Evolutionary conservation across 371 early-diverging fungal species (phyloP), one percentile per base, ranked within the genome.

Genomic region (Syncephalastrum contaminatum): DNA sequence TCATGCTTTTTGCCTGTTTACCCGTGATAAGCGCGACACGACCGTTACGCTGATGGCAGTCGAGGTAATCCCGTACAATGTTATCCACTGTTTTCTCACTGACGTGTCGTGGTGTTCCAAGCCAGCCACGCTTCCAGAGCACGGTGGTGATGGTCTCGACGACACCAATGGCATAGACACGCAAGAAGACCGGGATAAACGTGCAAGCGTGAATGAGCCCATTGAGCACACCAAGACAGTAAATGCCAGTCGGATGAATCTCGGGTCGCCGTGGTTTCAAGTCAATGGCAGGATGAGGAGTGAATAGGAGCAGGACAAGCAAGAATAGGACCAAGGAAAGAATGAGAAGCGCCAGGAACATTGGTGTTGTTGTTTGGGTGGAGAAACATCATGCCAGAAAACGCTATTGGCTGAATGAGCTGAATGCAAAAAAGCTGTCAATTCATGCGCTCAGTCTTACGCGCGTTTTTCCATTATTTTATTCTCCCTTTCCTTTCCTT

Each of bases 121-220:
- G 53, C 2, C 65, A 20, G 2, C 61, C 68, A 10, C 75, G 55
- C 30, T 62, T 60, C 44, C 60, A 71, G 1, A 63, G 16, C 2
- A 63, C 55, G 39, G 64, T 75, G 40, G 62, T 45, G 4, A 71
- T 22, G 0, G 72, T 69, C 24, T 75, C 75, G 4, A 66, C 27
- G 1, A 71, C 56, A 7, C 75, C 75, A 45, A 75, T 53, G 0
- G 63, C 22, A 46, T 75, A 75, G 0, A 71, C 69, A 42, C 61
- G 61, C 19, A 50, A n/a, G 10, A 50, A 50, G 4, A 25, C 27
- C 4, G 50, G 50, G 15, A 50, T 18, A n/a, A 24, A 50, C 1
- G 3, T 18, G 24, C 24, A 14, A 10, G 4, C 15, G 27, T 36
- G 24, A 18, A 50, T 50, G 5, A 25, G 12, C 13, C 25, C 24